phyloP scores from a whole-genome alignment of 2,329 filamentous ascomycete genomes.

The Cordyceps javanica region DNA sequence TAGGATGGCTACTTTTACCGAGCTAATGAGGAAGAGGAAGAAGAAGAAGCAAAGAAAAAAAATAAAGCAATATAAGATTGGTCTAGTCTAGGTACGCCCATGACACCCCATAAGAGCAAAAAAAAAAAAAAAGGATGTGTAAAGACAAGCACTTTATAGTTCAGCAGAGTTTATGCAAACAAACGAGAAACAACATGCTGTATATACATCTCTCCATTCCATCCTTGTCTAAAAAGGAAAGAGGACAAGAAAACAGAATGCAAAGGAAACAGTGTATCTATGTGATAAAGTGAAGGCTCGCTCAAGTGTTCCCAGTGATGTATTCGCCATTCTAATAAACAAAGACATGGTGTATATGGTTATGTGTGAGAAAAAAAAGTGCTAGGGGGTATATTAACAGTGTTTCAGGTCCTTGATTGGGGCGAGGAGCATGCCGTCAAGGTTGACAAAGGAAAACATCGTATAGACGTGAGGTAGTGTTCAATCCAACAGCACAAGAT shows the following conservation, averaged over 20 bases:
- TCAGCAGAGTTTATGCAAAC: background rate
- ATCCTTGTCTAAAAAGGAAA: too few species aligned
- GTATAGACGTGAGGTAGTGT: background rate
- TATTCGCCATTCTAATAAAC: background rate
- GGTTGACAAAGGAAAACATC: background rate
- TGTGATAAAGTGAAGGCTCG: background rate
- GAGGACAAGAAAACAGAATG: background rate
- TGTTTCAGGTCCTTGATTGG: background rate
- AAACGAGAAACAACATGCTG: background rate
- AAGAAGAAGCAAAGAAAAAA: background rate
- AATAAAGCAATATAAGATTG: background rate
- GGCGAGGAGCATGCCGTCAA: background rate
- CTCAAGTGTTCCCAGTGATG: constrained; percentile 1
- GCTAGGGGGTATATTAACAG: constrained; percentile 5
- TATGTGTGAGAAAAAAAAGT: background rate
- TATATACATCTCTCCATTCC: background rate
- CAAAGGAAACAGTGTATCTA: background rate
- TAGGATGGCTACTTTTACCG: too few species aligned
- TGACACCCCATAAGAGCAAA: background rate
- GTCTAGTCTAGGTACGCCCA: background rate
- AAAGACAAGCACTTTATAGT: background rate
- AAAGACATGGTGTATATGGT: background rate
- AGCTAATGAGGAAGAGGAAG: too few species aligned
- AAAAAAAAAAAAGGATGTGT: background rate
- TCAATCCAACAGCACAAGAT: background rate